phyloP scores from a whole-genome alignment of 495 filamentous ascomycete species.

The Wilcoxina mikolae region DNA sequence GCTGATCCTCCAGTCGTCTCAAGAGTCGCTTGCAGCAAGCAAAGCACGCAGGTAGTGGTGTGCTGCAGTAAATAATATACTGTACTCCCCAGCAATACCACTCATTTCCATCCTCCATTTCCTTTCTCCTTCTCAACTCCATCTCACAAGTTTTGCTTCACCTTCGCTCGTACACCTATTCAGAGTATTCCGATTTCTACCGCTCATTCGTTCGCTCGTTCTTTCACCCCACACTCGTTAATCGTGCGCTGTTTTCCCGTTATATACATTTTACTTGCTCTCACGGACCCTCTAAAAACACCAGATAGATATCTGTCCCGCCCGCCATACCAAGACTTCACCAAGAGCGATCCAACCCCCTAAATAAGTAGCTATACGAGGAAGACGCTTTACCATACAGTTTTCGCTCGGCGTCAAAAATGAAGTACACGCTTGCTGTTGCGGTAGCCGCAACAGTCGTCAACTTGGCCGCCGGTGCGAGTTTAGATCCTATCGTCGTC shows the following conservation, averaged over 20 bases:
- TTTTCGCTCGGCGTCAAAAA: too few species aligned
- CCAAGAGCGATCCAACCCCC: not conserved
- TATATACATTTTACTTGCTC: not conserved
- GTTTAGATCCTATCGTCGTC: constrained; percentile 54
- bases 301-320: constrained; percentile 6
- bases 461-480: constrained; percentile 39
- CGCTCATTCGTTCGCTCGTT: constrained; percentile 9
- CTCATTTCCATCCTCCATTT: too few species aligned
- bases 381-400: too few species aligned
- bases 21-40: too few species aligned
- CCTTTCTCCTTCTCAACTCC: constrained; percentile 8
- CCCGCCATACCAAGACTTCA: constrained; percentile 11
- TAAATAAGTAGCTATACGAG: too few species aligned
- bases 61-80: too few species aligned
- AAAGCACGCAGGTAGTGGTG: too few species aligned
- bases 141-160: constrained; percentile 6
- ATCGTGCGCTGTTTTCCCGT: constrained; percentile 11
- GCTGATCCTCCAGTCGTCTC: too few species aligned
- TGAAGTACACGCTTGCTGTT: constrained; percentile 11
- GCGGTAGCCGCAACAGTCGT: constrained; percentile 24
- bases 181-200: constrained; percentile 1
- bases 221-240: constrained; percentile 12
- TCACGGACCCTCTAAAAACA: not conserved
- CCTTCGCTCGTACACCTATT: not conserved
- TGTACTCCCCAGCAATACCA: too few species aligned